Conservation (phyloP, 352 stramenopile species). For the Globisporangium heterothallicum region DNA sequence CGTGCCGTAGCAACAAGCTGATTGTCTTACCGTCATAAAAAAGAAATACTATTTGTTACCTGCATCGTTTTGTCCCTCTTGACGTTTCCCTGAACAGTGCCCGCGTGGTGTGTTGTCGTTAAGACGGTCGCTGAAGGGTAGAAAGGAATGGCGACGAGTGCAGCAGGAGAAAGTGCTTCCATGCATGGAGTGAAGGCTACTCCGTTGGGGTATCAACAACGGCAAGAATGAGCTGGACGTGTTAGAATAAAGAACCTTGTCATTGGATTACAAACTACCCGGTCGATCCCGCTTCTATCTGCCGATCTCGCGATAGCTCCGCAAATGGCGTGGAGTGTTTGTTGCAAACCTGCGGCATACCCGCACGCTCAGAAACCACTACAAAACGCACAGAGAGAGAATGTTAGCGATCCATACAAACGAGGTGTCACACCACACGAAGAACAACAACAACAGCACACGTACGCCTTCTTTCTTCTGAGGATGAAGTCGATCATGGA, state of each 20-base stretch:
- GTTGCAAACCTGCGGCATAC: too few relatives aligned
- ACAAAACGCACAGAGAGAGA: neutral
- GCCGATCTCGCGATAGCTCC: neutral
- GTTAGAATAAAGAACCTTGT: conserved; percentile 1
- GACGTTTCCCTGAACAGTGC: too few relatives aligned
- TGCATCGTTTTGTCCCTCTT: too few relatives aligned
- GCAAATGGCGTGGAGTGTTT: too few relatives aligned
- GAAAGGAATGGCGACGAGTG: too few relatives aligned
- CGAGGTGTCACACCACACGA: neutral
- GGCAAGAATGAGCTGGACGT: neutral
- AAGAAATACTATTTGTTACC: too few relatives aligned
- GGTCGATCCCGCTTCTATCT: conserved; percentile 2
- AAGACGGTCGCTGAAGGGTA: too few relatives aligned
- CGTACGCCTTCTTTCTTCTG: conserved; percentile 74
- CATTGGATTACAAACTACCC: conserved; percentile 4
- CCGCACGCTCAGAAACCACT: conserved; percentile 21
- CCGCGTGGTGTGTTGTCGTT: too few relatives aligned
- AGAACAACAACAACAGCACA: conserved; percentile 10
- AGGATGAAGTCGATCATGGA: conserved; percentile 86
- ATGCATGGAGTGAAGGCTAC: neutral
- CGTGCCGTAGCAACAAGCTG: too few relatives aligned
- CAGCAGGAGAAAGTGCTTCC: too few relatives aligned
- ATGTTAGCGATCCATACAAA: neutral
- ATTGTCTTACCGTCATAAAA: too few relatives aligned
- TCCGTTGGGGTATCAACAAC: neutral